Conservation (phyloP, 2,329 filamentous ascomycete genomes). For the Talaromyces marneffei region DNA sequence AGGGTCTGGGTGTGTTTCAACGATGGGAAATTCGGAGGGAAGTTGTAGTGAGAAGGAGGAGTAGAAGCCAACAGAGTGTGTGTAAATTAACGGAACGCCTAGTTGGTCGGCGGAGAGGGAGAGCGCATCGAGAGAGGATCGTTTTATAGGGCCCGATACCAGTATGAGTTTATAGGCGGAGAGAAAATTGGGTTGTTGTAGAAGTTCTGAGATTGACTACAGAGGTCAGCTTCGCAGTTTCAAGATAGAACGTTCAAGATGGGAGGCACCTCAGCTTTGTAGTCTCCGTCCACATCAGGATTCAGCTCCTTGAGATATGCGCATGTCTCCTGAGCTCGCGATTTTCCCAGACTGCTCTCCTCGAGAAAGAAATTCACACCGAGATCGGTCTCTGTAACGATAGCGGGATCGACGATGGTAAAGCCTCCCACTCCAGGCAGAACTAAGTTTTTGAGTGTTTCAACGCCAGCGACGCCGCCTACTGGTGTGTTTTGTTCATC, state of each 20-base stretch:
- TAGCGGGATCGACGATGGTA: conserved; percentile 75
- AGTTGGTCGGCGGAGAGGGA: conserved; percentile 48
- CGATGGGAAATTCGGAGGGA: conserved; percentile 76
- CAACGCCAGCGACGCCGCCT: conserved; percentile 78
- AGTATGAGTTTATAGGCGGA: conserved; percentile 55
- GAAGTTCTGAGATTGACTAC: conserved; percentile 34
- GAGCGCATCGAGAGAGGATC: conserved; percentile 47
- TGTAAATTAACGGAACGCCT: conserved; percentile 68
- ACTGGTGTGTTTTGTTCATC: conserved; percentile 43
- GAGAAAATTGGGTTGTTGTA: conserved; percentile 35
- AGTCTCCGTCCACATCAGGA: conserved; percentile 79
- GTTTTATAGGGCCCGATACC: conserved; percentile 54
- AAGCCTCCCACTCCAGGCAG: conserved; percentile 87
- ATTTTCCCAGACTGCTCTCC: conserved; percentile 66
- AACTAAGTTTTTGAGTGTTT: conserved; percentile 95
- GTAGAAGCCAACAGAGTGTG: conserved; percentile 89
- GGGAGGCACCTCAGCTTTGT: conserved; percentile 49
- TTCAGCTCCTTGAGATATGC: conserved; percentile 81
- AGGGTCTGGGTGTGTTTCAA: conserved; percentile 91
- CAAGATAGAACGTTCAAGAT: not conserved
- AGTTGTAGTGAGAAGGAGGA: conserved; percentile 77
- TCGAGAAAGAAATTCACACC: conserved; percentile 98
- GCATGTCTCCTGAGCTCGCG: conserved; percentile 70
- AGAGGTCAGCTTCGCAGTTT: conserved; percentile 10
- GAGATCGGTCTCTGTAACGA: conserved; percentile 74